Conservation (phyloP, 2,329 filamentous ascomycete species). For the Xylaria sp. region DNA sequence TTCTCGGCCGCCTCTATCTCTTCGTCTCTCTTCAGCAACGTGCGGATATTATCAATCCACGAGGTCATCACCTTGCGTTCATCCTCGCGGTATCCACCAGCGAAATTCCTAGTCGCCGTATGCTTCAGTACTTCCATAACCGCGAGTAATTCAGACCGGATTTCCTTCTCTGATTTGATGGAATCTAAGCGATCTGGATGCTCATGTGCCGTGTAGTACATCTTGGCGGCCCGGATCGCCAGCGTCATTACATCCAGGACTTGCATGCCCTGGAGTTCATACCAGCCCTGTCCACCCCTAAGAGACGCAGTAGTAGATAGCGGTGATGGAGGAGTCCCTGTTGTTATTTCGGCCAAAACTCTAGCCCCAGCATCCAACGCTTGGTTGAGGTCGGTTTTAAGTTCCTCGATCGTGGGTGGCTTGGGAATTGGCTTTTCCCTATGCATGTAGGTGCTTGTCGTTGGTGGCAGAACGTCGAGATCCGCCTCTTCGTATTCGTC, state of each 20-base stretch:
- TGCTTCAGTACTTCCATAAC: slow-evolving; percentile 92
- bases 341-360: slow-evolving; percentile 71
- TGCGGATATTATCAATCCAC: slow-evolving; percentile 83
- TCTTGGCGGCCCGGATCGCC: slow-evolving; percentile 93
- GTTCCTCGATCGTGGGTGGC: slow-evolving; percentile 81
- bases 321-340: slow-evolving; percentile 26
- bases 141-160: slow-evolving; percentile 83
- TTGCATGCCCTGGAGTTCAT: slow-evolving; percentile 90
- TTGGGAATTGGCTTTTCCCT: slow-evolving; percentile 83
- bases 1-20: slow-evolving; percentile 78
- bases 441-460: slow-evolving; percentile 93
- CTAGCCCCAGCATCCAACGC: slow-evolving; percentile 55
- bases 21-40: slow-evolving; percentile 80
- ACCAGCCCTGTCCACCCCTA: slow-evolving; percentile 70
- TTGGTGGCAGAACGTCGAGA: slow-evolving; percentile 90
- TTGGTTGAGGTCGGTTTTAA: slow-evolving; percentile 71
- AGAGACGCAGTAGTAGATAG: slow-evolving; percentile 41
- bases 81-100: slow-evolving; percentile 79
- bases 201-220: slow-evolving; percentile 95
- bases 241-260: slow-evolving; percentile 92
- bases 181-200: slow-evolving; percentile 84
- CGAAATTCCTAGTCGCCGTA: slow-evolving; percentile 88
- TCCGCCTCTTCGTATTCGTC: slow-evolving; percentile 74
- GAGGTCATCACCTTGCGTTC: slow-evolving; percentile 79
- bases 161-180: slow-evolving; percentile 87